phyloP scores from a whole-genome alignment of 73 alveolate genomes.

The Uronychia binucleata region DNA sequence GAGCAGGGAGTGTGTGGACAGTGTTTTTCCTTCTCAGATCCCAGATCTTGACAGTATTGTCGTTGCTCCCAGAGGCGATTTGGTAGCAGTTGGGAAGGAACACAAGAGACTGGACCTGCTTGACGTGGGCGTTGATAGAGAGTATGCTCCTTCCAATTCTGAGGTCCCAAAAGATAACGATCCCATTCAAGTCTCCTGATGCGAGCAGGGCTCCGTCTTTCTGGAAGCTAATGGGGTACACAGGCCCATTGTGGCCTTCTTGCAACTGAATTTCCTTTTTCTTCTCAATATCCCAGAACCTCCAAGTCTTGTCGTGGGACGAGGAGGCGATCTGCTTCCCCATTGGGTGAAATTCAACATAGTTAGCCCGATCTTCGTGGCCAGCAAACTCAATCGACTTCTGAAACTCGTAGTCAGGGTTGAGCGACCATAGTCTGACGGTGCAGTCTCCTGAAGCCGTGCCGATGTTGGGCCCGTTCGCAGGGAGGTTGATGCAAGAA shows the following conservation, averaged over 20 bases:
- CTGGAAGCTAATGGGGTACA: slow-evolving; percentile 89
- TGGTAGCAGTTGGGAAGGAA: slow-evolving; percentile 89
- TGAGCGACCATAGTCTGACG: slow-evolving; percentile 90
- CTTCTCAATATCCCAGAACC: slow-evolving; percentile 90
- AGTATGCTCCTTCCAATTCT: slow-evolving; percentile 92
- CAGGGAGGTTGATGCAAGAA: slow-evolving; percentile 28
- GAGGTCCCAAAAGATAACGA: slow-evolving; percentile 94
- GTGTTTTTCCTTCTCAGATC: slow-evolving; percentile 93
- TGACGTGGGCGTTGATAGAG: slow-evolving; percentile 84
- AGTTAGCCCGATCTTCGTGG: slow-evolving; percentile 95
- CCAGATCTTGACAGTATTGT: slow-evolving; percentile 94
- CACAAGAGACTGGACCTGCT: slow-evolving; percentile 80
- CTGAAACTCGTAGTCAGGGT: slow-evolving; percentile 60
- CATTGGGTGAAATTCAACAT: slow-evolving; percentile 92
- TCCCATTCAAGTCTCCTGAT: slow-evolving; percentile 97
- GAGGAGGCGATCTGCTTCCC: slow-evolving; percentile 86
- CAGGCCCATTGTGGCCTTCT: slow-evolving; percentile 97
- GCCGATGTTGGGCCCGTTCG: slow-evolving; percentile 82
- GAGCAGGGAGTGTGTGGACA: slow-evolving; percentile 91
- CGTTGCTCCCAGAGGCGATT: slow-evolving; percentile 95
- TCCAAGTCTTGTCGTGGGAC: slow-evolving; percentile 95
- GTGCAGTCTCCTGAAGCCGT: slow-evolving; percentile 93
- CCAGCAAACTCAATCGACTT: slow-evolving; percentile 83
- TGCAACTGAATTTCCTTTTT: slow-evolving; percentile 82
- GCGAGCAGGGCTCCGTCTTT: slow-evolving; percentile 94